These are phyloP conservation scores for Elaeagnus macrophylla DNA, from an alignment of 306 rosid species.

Conservation along the genomic window DNA sequence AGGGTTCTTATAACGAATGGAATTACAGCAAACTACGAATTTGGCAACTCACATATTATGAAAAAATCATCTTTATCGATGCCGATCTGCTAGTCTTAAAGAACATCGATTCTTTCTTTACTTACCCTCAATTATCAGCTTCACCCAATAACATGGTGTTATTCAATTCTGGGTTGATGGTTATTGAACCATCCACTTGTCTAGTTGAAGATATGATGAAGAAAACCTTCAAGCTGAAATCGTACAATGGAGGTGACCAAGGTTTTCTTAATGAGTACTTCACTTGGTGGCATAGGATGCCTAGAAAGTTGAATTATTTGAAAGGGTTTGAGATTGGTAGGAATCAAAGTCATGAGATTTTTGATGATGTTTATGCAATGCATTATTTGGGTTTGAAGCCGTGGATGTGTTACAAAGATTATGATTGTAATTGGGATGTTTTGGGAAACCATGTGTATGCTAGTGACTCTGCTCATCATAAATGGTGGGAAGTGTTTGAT, in stretches of 20 bases:
- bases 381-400: slow-evolving; percentile 87
- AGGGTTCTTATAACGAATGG: slow-evolving; percentile 59
- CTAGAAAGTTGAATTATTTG: slow-evolving; percentile 35
- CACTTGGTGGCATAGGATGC: slow-evolving; percentile 80
- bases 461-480: slow-evolving; percentile 45
- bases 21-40: slow-evolving; percentile 76
- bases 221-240: slow-evolving; percentile 19
- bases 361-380: slow-evolving; percentile 22
- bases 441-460: slow-evolving; percentile 31
- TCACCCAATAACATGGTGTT: slow-evolving; percentile 31
- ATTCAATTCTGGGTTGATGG: slow-evolving; percentile 73
- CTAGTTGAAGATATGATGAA: slow-evolving; percentile 46
- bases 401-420: slow-evolving; percentile 80
- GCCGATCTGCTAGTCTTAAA: slow-evolving; percentile 46
- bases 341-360: slow-evolving; percentile 4
- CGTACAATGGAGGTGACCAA: slow-evolving; percentile 84
- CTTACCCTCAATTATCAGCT: slow-evolving; percentile 52
- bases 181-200: slow-evolving; percentile 71
- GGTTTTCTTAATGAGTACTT: slow-evolving; percentile 69
- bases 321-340: slow-evolving; percentile 14
- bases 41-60: slow-evolving; percentile 55
- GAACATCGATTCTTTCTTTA: slow-evolving; percentile 36
- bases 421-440: slow-evolving; percentile 86
- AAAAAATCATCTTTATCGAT: slow-evolving; percentile 62
- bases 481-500: slow-evolving; percentile 76